These are phyloP conservation scores for Candida adriatica DNA, from an alignment of 805 yeast genomes.

Conservation along the genomic window DNA sequence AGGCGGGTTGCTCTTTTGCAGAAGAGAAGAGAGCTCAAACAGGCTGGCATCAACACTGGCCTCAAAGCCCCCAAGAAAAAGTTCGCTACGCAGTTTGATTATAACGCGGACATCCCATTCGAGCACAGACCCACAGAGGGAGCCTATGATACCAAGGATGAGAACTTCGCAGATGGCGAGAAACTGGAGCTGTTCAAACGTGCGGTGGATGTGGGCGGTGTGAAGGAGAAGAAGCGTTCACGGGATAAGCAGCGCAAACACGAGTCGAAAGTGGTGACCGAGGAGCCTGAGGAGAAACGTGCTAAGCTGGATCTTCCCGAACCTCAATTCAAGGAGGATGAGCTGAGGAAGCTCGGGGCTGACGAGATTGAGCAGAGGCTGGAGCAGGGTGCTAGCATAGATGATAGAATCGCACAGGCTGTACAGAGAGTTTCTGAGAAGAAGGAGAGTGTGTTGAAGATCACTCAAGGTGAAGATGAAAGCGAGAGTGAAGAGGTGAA, in stretches of 20 bases:
- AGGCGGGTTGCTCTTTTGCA: conserved; percentile 69
- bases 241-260: conserved; percentile 20
- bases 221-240: conserved; percentile 29
- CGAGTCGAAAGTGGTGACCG: conserved; percentile 12
- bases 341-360: conserved; percentile 12
- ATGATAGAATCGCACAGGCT: conserved; percentile 20
- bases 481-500: conserved; percentile 2
- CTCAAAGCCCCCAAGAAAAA: conserved; percentile 46
- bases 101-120: conserved; percentile 76
- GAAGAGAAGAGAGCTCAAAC: conserved; percentile 72
- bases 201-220: conserved; percentile 38
- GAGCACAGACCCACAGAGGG: conserved; percentile 68
- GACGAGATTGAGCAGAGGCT: conserved; percentile 10
- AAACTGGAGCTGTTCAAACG: conserved; percentile 37
- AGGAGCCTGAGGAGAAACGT: conserved; percentile 9
- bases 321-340: conserved; percentile 24
- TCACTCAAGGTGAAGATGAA: conserved; percentile 14
- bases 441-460: conserved; percentile 30
- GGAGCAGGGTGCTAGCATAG: conserved; percentile 5
- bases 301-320: conserved; percentile 27
- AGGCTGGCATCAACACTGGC: conserved; percentile 59
- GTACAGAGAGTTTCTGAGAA: conserved; percentile 35
- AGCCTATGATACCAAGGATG: conserved; percentile 60
- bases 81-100: conserved; percentile 61
- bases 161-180: conserved; percentile 34